These are phyloP conservation scores for Pythium aquatile DNA, from an alignment of 352 stramenopile genomes.

Conservation along the genomic window DNA sequence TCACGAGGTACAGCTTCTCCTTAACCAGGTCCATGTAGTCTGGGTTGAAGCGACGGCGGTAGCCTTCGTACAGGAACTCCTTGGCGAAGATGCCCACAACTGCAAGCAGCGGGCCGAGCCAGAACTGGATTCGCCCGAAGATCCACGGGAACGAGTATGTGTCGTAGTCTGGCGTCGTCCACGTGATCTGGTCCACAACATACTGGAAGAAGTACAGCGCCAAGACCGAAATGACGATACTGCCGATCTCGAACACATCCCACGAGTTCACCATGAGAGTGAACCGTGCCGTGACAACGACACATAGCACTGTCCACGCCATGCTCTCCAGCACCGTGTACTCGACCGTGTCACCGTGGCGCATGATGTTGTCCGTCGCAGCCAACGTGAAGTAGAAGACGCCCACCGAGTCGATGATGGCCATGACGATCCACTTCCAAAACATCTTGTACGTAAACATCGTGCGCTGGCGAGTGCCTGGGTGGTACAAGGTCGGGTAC, in stretches of 20 bases:
- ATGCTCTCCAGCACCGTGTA: conserved; percentile 63
- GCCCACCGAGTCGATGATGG: conserved; percentile 73
- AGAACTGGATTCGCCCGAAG: conserved; percentile 62
- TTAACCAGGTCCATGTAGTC: conserved; percentile 77
- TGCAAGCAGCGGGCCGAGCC: conserved; percentile 73
- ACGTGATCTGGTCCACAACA: conserved; percentile 62
- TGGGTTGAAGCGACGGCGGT: conserved; percentile 58
- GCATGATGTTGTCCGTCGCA: conserved; percentile 54
- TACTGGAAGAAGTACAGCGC: conserved; percentile 69
- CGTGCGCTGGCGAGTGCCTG: conserved; percentile 44
- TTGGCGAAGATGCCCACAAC: conserved; percentile 63
- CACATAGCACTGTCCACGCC: conserved; percentile 74
- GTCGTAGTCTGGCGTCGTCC: conserved; percentile 50
- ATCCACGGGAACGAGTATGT: conserved; percentile 82
- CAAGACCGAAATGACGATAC: conserved; percentile 54
- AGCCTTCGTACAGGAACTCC: conserved; percentile 70
- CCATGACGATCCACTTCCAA: conserved; percentile 83
- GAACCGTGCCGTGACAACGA: conserved; percentile 77
- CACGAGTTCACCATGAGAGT: conserved; percentile 82
- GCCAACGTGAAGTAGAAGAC: conserved; percentile 65
- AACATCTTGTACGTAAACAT: conserved; percentile 83
- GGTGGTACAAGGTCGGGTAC: conserved; percentile 71
- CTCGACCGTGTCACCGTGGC: conserved; percentile 52
- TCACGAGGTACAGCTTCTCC: conserved; percentile 32
- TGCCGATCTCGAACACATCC: conserved; percentile 59